Conservation (phyloP, 192 early-diverging fungal genomes). For the Gamsiella multidivaricata region DNA sequence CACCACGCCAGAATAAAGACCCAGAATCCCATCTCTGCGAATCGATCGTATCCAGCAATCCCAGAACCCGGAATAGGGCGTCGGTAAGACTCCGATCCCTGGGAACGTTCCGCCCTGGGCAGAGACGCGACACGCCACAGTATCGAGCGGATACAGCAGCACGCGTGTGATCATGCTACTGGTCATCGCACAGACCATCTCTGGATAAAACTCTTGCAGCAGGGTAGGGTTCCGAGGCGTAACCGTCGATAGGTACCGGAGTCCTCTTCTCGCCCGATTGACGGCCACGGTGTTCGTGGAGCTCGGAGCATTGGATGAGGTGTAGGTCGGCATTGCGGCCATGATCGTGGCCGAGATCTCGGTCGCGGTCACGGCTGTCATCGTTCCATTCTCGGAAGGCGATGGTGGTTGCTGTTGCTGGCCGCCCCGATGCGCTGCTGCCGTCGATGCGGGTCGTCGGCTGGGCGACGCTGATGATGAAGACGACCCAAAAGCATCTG, state of each 20-base stretch:
- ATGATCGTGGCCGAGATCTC: slow-evolving; percentile 53
- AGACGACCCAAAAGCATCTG: neutral
- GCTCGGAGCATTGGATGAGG: slow-evolving; percentile 22
- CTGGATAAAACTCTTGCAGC: slow-evolving; percentile 61
- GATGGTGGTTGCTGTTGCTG: too few relatives aligned
- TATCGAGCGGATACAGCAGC: slow-evolving; percentile 60
- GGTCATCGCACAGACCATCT: slow-evolving; percentile 60
- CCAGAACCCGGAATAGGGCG: slow-evolving; percentile 55
- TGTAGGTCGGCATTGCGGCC: slow-evolving; percentile 47
- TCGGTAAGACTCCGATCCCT: slow-evolving; percentile 33
- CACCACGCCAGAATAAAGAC: slow-evolving; percentile 54
- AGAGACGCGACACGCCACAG: slow-evolving; percentile 57
- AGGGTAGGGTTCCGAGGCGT: slow-evolving; percentile 39
- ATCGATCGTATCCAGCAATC: slow-evolving; percentile 50
- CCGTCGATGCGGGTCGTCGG: slow-evolving; percentile 3
- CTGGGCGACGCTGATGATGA: neutral
- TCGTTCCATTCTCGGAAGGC: neutral
- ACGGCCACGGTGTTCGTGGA: slow-evolving; percentile 23
- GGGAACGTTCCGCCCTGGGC: slow-evolving; percentile 56
- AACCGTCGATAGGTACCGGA: slow-evolving; percentile 33
- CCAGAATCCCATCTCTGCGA: slow-evolving; percentile 42
- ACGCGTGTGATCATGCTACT: slow-evolving; percentile 59
- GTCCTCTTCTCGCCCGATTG: slow-evolving; percentile 29
- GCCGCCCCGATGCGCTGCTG: neutral
- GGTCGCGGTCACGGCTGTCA: slow-evolving; percentile 33